Evolutionary conservation across 176 grass and related monocot genomes (phyloP).

Genomic region (Eragrostis nindensis): DNA sequence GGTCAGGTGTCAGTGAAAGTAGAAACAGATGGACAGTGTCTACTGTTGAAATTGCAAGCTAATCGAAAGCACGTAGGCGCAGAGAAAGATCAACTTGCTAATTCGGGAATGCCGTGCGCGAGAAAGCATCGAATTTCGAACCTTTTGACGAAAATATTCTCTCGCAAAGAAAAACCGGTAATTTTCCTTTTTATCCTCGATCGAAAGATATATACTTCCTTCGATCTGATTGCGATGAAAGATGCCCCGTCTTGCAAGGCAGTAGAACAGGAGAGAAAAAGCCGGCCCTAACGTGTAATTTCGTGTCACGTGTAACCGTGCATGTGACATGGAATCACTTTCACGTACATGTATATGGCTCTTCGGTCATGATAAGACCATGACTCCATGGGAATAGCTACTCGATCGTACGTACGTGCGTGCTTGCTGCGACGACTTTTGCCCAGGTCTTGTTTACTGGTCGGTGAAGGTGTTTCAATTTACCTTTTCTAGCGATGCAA

Average conservation of each 20-base stretch:
- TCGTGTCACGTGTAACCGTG: constrained; percentile 30
- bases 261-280: background rate
- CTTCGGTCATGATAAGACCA: background rate
- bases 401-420: too few relatives aligned
- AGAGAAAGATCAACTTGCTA: constrained; percentile 20
- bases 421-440: background rate
- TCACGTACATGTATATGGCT: background rate
- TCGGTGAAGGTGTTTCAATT: too few relatives aligned
- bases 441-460: background rate
- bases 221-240: constrained; percentile 21
- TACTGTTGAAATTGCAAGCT: background rate
- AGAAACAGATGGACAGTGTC: too few relatives aligned
- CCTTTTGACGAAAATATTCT: constrained; percentile 1
- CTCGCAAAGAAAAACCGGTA: background rate
- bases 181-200: background rate
- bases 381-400: background rate
- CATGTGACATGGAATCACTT: constrained; percentile 34
- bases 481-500: background rate
- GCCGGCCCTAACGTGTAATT: background rate
- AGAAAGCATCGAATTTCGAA: constrained; percentile 37
- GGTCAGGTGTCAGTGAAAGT: background rate
- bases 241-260: constrained; percentile 29
- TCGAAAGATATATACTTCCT: background rate
- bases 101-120: constrained; percentile 23
- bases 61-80: background rate